These are phyloP conservation scores for Angomonas deanei DNA, from an alignment of 208 protist species.

Conservation along the genomic window DNA sequence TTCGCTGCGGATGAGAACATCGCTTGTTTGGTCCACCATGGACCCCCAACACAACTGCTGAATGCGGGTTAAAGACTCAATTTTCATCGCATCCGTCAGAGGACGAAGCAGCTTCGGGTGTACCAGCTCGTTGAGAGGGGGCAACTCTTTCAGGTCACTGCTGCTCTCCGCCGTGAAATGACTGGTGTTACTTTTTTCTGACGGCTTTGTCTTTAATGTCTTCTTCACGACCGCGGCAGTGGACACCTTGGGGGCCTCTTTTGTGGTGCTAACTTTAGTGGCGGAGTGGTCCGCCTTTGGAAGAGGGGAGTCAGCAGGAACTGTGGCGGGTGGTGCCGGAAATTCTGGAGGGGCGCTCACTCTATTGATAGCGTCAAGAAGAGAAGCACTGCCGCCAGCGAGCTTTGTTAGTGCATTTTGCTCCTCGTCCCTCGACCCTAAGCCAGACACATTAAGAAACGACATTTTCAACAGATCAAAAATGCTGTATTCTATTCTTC, in stretches of 20 bases:
- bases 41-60: constrained; percentile 92
- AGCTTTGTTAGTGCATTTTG: constrained; percentile 18
- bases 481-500: too few relatives aligned
- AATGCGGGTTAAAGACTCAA: constrained; percentile 85
- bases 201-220: too few relatives aligned
- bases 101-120: constrained; percentile 68
- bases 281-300: background rate
- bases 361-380: background rate
- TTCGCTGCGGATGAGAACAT: constrained; percentile 86
- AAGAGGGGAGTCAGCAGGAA: too few relatives aligned
- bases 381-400: background rate
- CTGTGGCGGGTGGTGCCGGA: too few relatives aligned
- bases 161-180: background rate
- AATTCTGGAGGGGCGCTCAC: background rate
- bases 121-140: constrained; percentile 43
- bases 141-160: constrained; percentile 29
- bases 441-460: constrained; percentile 26
- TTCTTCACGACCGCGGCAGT: too few relatives aligned
- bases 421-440: constrained; percentile 17
- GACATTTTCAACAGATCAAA: constrained; percentile 15
- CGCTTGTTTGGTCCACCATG: constrained; percentile 61
- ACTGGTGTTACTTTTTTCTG: constrained; percentile 7
- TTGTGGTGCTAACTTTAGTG: background rate
- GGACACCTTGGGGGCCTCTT: background rate
- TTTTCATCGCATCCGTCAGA: constrained; percentile 50